Percentiles rank a stretch among this genome's conserved stretches.
phyloP scores from a whole-genome alignment of 2,329 filamentous ascomycete species.

The Aureobasidium vineae region DNA sequence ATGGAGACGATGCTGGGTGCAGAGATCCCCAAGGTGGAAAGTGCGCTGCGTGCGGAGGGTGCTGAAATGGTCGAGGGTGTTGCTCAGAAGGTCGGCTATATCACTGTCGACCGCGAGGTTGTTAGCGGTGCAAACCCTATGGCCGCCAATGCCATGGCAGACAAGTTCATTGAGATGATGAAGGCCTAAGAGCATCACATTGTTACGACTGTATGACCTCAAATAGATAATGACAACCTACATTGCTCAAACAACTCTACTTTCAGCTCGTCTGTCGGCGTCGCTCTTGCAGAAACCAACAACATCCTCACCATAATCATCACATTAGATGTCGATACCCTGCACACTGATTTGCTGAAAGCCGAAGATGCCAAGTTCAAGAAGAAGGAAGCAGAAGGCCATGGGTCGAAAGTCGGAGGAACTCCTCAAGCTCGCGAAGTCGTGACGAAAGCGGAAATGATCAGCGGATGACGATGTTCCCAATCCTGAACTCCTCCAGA shows the following conservation, averaged over 20 bases:
- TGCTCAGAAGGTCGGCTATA: conserved; percentile 43
- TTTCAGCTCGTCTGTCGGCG: not conserved
- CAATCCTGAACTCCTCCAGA: not conserved
- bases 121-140: conserved; percentile 39
- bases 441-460: not conserved
- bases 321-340: too few relatives aligned
- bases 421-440: not conserved
- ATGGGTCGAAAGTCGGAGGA: not conserved
- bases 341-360: not conserved
- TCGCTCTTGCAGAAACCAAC: too few relatives aligned
- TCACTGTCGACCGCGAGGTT: conserved; percentile 47
- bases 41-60: conserved; percentile 41
- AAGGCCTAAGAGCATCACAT: conserved; percentile 11
- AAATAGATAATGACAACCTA: not conserved
- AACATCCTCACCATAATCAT: too few relatives aligned
- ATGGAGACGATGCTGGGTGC: conserved; percentile 49
- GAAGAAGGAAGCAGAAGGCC: not conserved
- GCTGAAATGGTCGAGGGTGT: conserved; percentile 48
- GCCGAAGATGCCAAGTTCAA: not conserved
- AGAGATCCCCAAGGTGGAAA: conserved; percentile 47
- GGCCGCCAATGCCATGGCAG: conserved; percentile 37
- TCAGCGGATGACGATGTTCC: not conserved
- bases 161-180: conserved; percentile 40
- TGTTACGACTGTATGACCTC: not conserved
- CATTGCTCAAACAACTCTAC: not conserved